Evolutionary conservation across 306 rosid species (phyloP).

Genomic region (Casuarina glauca): DNA sequence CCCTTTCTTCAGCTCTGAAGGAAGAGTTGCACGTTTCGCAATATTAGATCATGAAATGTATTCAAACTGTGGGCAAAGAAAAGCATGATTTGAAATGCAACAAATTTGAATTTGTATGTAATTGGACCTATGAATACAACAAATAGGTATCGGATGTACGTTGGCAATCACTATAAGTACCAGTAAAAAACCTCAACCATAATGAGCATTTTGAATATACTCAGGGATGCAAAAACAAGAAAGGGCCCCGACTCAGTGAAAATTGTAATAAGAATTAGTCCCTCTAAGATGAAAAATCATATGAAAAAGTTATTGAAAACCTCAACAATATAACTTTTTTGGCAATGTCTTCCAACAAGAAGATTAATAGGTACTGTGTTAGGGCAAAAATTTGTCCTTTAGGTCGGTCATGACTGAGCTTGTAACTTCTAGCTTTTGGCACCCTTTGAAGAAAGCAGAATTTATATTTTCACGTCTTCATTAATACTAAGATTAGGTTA

Average conservation of each 20-base stretch:
- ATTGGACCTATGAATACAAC: neutral
- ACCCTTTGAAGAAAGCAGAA: neutral
- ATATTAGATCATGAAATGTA: slow-evolving; percentile 9
- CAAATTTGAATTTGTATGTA: neutral
- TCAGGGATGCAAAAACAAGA: neutral
- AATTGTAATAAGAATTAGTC: neutral
- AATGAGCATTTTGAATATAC: neutral
- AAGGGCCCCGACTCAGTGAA: neutral
- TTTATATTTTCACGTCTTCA: neutral
- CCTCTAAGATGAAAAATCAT: neutral
- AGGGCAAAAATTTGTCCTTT: neutral
- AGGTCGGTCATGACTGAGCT: neutral
- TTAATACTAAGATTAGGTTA: neutral
- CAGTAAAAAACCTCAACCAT: neutral
- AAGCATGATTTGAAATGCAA: neutral
- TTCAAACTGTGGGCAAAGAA: neutral
- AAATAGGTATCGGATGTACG: neutral
- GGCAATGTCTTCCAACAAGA: neutral
- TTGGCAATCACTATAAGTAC: too few relatives aligned
- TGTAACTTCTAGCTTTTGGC: neutral
- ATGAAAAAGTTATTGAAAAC: neutral
- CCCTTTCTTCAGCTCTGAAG: slow-evolving; percentile 74
- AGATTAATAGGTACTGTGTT: too few relatives aligned
- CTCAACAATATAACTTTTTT: neutral
- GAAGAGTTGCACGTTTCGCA: slow-evolving; percentile 26